A percentile compares a stretch with the other conserved stretches of the same genome.
phyloP scores from a whole-genome alignment of 192 early-diverging fungal genomes.

The Rhizophagus clarus region DNA sequence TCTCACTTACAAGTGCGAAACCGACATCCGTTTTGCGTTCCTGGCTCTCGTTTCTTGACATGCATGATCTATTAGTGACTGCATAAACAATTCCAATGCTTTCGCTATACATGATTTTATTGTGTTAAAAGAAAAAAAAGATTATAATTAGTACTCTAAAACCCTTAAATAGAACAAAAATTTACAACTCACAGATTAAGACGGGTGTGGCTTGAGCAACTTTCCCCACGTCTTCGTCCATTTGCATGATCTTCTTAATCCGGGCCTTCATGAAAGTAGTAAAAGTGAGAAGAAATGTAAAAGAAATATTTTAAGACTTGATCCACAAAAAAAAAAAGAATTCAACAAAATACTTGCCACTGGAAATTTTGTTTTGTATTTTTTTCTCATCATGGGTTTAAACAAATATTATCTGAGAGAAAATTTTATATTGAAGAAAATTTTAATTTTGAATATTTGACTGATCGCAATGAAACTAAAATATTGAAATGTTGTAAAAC shows the following conservation, averaged over 20 bases:
- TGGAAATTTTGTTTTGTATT: slow-evolving; percentile 92
- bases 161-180: neutral
- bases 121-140: neutral
- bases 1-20: slow-evolving; percentile 80
- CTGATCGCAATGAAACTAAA: too few species aligned
- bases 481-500: too few species aligned
- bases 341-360: slow-evolving; percentile 64
- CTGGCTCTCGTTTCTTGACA: slow-evolving; percentile 78
- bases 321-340: neutral
- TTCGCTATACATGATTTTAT: slow-evolving; percentile 60
- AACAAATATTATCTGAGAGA: neutral
- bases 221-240: slow-evolving; percentile 99
- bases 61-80: slow-evolving; percentile 86
- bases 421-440: neutral
- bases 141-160: neutral
- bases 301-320: neutral
- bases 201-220: slow-evolving; percentile 96
- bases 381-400: slow-evolving; percentile 70
- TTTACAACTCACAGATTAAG: slow-evolving; percentile 74
- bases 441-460: too few species aligned
- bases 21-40: slow-evolving; percentile 81
- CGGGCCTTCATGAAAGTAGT: slow-evolving; percentile 69
- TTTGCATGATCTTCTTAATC: slow-evolving; percentile 99
- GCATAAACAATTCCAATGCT: slow-evolving; percentile 94
- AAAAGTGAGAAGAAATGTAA: neutral